phyloP scores from a whole-genome alignment of 768 basidiomycete species.

The Rhodosporidiobolus sp. region DNA sequence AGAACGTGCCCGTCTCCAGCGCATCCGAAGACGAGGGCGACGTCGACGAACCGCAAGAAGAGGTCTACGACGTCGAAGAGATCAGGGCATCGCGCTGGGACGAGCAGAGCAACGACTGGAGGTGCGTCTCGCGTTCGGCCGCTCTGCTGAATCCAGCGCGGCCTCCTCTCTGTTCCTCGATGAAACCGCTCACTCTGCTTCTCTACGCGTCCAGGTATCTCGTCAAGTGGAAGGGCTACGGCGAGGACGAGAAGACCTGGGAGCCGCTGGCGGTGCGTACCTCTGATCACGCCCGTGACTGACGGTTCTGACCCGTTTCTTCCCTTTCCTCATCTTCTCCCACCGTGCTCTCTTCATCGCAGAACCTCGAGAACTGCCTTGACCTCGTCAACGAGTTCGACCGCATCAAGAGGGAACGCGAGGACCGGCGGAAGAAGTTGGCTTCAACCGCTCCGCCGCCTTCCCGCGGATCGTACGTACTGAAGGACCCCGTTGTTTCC shows the following conservation, averaged over 20 bases:
- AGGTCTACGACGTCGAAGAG: conserved; percentile 30
- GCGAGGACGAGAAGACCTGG: conserved; percentile 19
- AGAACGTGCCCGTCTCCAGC: no score
- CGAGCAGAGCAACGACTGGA: neutral
- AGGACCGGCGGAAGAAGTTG: neutral
- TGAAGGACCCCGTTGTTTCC: neutral
- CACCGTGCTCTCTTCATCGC: neutral
- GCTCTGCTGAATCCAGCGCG: no score
- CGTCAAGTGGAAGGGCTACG: conserved; percentile 36
- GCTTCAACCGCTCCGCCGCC: neutral
- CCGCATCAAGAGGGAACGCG: neutral
- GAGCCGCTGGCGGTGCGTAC: conserved; percentile 17
- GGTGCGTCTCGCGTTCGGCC: conserved; percentile 2
- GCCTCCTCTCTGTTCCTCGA: no score
- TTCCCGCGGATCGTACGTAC: neutral
- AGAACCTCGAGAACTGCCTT: conserved; percentile 23
- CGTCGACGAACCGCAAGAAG: conserved; percentile 2
- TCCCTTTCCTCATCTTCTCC: no score
- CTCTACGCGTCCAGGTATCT: conserved; percentile 1
- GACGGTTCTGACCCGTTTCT: no score
- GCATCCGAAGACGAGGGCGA: neutral
- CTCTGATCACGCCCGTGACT: neutral
- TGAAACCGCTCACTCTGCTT: neutral
- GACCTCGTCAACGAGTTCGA: conserved; percentile 19
- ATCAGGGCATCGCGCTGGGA: conserved; percentile 19